Base-by-base conservation (phyloP, 2,329 filamentous ascomycete species). In the Coniosporium tulheliwenetii region DNA sequence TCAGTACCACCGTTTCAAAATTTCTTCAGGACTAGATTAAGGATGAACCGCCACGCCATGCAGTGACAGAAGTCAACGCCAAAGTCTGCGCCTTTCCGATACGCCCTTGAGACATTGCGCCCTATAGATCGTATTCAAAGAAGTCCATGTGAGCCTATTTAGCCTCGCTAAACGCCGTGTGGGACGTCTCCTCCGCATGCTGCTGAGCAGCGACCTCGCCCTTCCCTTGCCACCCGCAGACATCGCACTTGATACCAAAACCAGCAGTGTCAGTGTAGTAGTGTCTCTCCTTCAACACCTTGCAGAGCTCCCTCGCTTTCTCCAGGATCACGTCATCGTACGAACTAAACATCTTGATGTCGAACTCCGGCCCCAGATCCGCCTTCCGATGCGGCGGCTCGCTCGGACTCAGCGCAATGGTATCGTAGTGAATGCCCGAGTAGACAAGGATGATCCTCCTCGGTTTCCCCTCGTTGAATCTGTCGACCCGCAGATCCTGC, bases 391-490 rank as follows among this genome's bases (percentile, higher is more conserved):
- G 67, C 3, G 73, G 75, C 48, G 61, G 70, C 46, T 69, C 71
- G 15, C 68, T 77, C 33, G 72, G 75, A 13, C 77, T 79, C 48
- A 93, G 75, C 1, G 83, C 85, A 44, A 95, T 79, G 5, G 84
- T 80, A 59, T 95, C 89, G 61, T 95, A 95, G 58, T 95, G 87
- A 39, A 95, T 91, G 2, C 86, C 86, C 0, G 82, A 89, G 61
- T 94, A 95, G 0, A 94, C 79, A 16, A 95, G 66, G 19, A 94
- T 77, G 52, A 84, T 87, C 5, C 85, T 71, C 34, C 71, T 73
- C 30, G 65, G 58, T 40, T 74, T 73, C 1, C 77, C 76, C 54
- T 91, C 83, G 48, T 93, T 93, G 61, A 89, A 93, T 5, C 73
- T 73, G 51, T 85, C 80, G 5, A 85, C 67, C 10, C 76, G 63